A percentile compares a stretch with the other conserved stretches of the same genome.
These are phyloP conservation scores for Plasmodium malariae DNA, from an alignment of 169 alveolate genomes.

Conservation along the genomic window DNA sequence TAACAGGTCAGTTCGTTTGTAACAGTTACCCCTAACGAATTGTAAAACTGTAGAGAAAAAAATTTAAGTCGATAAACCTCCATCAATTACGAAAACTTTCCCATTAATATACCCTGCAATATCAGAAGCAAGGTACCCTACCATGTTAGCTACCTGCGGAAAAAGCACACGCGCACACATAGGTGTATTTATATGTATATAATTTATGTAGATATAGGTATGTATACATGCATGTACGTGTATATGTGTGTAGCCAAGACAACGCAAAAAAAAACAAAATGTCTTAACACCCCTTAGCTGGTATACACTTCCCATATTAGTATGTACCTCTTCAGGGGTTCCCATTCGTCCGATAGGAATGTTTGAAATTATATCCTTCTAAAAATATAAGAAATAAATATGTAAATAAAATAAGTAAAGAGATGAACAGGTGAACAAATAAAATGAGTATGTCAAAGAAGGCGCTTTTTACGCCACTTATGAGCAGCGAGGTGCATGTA, in stretches of 20 bases:
- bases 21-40: too few relatives aligned
- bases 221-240: background rate
- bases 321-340: conserved; percentile 79
- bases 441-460: too few relatives aligned
- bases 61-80: conserved; percentile 71
- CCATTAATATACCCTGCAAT: conserved; percentile 81
- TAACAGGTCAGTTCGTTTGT: too few relatives aligned
- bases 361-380: conserved; percentile 73
- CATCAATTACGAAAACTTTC: conserved; percentile 80
- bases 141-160: conserved; percentile 82
- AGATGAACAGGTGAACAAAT: too few relatives aligned
- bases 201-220: background rate
- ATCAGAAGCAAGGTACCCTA: conserved; percentile 81
- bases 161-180: too few relatives aligned
- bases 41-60: background rate
- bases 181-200: background rate
- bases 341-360: conserved; percentile 83
- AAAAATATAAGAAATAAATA: conserved; percentile 25
- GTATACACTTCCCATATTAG: background rate
- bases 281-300: too few relatives aligned
- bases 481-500: too few relatives aligned
- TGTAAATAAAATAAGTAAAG: too few relatives aligned
- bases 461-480: too few relatives aligned
- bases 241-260: too few relatives aligned
- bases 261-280: too few relatives aligned